These are phyloP conservation scores for Penicillium sp. DNA, from an alignment of 2,329 filamentous ascomycete species.

Conservation along the genomic window DNA sequence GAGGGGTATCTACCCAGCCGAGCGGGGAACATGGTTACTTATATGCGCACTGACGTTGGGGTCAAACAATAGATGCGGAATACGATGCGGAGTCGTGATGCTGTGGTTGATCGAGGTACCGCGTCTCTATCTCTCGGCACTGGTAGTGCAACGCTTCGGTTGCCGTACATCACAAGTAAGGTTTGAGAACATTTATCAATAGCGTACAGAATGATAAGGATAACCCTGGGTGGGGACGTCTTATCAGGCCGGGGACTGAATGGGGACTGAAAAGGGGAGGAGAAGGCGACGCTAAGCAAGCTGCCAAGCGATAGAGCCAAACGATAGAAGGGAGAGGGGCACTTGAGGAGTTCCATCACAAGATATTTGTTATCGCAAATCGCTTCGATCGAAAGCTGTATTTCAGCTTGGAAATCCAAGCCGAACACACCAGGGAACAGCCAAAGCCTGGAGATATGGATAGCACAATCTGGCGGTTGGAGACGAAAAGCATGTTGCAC, in stretches of 20 bases:
- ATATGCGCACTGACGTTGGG: constrained; percentile 12
- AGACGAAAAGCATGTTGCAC: no score
- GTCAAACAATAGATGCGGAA: constrained; percentile 1
- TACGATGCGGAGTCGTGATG: constrained; percentile 7
- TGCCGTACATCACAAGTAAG: neutral
- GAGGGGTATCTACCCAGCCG: neutral
- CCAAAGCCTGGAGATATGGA: no score
- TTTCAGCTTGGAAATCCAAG: no score
- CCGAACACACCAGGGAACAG: no score
- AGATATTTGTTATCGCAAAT: no score
- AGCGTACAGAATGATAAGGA: constrained; percentile 1
- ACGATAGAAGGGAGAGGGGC: no score
- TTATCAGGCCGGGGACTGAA: no score
- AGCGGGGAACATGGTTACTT: constrained; percentile 13
- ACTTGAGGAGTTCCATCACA: no score
- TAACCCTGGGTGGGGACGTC: neutral
- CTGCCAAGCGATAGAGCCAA: constrained; percentile 22
- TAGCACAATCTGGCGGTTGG: no score
- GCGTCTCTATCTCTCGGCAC: constrained; percentile 3
- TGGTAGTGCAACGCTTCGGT: neutral
- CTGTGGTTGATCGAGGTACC: constrained; percentile 7
- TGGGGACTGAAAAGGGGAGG: constrained; percentile 15
- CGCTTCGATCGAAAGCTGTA: no score
- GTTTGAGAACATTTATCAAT: neutral
- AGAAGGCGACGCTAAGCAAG: constrained; percentile 14